These are phyloP conservation scores for Pseudozyma flocculosa DNA, from an alignment of 1,284 basidiomycete genomes.

Conservation along the genomic window DNA sequence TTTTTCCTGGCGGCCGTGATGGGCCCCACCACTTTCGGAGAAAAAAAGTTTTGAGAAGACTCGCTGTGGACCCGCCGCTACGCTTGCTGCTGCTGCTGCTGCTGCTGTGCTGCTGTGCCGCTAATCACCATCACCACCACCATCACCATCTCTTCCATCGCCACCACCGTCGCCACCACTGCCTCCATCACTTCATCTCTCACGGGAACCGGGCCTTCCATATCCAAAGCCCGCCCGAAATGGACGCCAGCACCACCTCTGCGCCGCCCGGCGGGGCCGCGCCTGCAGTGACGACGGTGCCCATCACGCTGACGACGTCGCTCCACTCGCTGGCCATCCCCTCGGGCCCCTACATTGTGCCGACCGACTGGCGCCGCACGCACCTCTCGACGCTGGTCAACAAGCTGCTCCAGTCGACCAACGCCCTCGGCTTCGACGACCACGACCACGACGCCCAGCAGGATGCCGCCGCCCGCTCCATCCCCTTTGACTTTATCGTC, in stretches of 20 bases:
- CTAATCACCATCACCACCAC: too few species aligned
- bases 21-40: too few species aligned
- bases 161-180: background rate
- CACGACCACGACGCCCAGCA: background rate
- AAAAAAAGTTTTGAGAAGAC: conserved; percentile 16
- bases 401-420: conserved; percentile 70
- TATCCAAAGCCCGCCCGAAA: too few species aligned
- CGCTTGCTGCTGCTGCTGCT: too few species aligned
- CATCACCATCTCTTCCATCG: conserved; percentile 1
- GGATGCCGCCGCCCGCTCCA: conserved; percentile 59
- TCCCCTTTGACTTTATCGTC: conserved; percentile 93
- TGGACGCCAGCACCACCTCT: too few species aligned
- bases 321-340: conserved; percentile 72
- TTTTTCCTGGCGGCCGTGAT: too few species aligned
- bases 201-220: background rate
- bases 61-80: too few species aligned
- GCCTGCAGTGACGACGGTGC: too few species aligned
- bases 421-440: background rate
- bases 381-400: conserved; percentile 98
- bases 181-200: background rate
- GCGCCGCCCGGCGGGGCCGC: too few species aligned
- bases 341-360: conserved; percentile 89
- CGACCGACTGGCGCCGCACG: conserved; percentile 83
- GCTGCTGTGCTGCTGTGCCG: too few species aligned
- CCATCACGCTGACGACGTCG: conserved; percentile 39